Conservation (phyloP, 768 basidiomycete genomes). For the Pleurotus giganteus region DNA sequence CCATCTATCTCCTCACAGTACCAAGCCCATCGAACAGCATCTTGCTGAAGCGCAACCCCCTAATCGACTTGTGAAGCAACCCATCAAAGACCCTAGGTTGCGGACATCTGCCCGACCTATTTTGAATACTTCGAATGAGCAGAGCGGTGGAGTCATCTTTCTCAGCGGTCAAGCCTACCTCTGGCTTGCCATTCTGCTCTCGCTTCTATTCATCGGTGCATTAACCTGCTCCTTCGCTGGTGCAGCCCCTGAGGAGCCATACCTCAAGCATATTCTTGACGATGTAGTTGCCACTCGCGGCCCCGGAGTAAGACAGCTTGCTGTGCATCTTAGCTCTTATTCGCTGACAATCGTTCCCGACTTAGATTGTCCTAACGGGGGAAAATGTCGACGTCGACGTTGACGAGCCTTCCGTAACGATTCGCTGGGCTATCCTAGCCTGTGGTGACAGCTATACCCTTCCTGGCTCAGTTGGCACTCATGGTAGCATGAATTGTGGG, state of each 20-base stretch:
- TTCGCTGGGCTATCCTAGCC: constrained; percentile 55
- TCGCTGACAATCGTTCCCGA: constrained; percentile 11
- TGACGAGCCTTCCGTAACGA: constrained; percentile 53
- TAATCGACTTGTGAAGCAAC: neutral
- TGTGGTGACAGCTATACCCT: constrained; percentile 48
- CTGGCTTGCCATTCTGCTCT: constrained; percentile 39
- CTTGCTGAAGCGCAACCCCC: constrained; percentile 20
- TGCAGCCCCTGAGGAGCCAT: constrained; percentile 36
- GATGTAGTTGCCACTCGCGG: constrained; percentile 32
- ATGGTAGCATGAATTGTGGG: constrained; percentile 45
- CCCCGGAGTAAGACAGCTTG: constrained; percentile 43
- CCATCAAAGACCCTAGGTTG: neutral
- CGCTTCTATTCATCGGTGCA: constrained; percentile 45
- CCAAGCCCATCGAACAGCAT: constrained; percentile 7
- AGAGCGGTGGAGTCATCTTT: neutral
- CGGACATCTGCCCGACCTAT: neutral
- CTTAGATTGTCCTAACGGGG: constrained; percentile 52
- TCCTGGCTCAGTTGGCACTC: constrained; percentile 42
- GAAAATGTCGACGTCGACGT: constrained; percentile 59
- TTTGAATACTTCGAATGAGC: neutral
- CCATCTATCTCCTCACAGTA: constrained; percentile 32
- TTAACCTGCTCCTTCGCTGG: constrained; percentile 51
- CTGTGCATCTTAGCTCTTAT: neutral
- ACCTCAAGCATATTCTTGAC: constrained; percentile 38
- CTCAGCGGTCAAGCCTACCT: constrained; percentile 15